Evolutionary conservation across 192 early-diverging fungal genomes (phyloP).

Genomic region (Oehlia diaphana): DNA sequence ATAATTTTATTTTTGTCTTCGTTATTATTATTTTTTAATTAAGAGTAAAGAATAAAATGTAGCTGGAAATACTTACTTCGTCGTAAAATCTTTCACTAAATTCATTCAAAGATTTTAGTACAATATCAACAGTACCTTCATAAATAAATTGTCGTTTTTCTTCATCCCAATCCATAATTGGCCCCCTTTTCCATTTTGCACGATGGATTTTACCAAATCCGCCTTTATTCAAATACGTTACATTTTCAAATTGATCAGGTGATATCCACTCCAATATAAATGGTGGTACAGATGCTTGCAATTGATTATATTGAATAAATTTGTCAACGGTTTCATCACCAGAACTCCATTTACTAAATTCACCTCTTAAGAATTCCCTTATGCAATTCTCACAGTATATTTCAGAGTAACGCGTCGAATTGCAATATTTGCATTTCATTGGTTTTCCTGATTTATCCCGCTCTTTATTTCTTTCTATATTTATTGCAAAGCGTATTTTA

Average conservation of each 20-base stretch:
- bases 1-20: no score
- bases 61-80: no score
- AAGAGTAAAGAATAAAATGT: no score
- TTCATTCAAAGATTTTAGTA: neutral
- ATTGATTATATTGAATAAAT: neutral
- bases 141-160: neutral
- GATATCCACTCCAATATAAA: slow-evolving; percentile 18
- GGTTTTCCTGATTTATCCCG: neutral
- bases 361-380: neutral
- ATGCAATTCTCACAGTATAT: slow-evolving; percentile 17
- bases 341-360: neutral
- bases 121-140: neutral
- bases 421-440: neutral
- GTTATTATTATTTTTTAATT: no score
- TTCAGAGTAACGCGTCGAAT: neutral
- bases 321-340: neutral
- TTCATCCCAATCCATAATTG: slow-evolving; percentile 3
- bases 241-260: slow-evolving; percentile 9
- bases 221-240: neutral
- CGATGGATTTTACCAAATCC: neutral
- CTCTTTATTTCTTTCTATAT: neutral
- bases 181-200: slow-evolving; percentile 11
- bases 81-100: no score
- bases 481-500: neutral
- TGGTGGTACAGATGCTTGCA: neutral